Base-by-base conservation (phyloP, 2,329 filamentous ascomycete species). In the Lachnellula hyalina region DNA sequence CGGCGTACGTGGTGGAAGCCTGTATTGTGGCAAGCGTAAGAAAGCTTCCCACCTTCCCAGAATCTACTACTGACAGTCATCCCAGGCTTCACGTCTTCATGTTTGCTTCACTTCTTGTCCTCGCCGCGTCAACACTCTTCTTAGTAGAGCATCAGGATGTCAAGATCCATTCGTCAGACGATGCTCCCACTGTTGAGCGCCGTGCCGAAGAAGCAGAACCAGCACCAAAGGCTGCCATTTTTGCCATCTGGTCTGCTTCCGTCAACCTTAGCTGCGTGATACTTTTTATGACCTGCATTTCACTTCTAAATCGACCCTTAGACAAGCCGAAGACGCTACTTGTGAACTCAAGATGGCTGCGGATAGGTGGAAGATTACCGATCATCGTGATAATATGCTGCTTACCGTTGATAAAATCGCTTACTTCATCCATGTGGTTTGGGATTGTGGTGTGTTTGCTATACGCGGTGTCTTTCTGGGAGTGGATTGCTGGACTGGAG, bases 1-100 rank as follows among this genome's bases (percentile, higher is more conserved):
- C 50, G 54, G 21, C 46, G 57, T 23, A 62, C 55, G 0, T 62
- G 60, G 60, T 62, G 54, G 55, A 60, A 56, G 28, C 49, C 52
- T 7, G 45, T 58, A n/a, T 12, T 60, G 2, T 62, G 57, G 60
- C 57, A 58, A 36, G 28, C 49, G 60, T 62, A 35, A 44, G 53
- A 35, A 14, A 23, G 11, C n/a, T 32, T 6, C 35, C 12, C 19
- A 14, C 28, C 23, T 21, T 41, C 4, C 21, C n/a, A 17, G 14
- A 9, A 36, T 28, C 2, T n/a, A 9, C 28, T 15, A 17, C 44
- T 32, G 36, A 19, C 42, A 11, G 11, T 46, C 21, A 17, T 1
- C 12, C 14, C 36, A 62, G 60, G 17, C 45, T 51, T 17, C 60
- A 62, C 38, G 17, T 62, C 3, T 38, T 54, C 5, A 34, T 62